Base-by-base conservation (phyloP, 2,329 filamentous ascomycete genomes). In the Graphilbum fragrans region DNA sequence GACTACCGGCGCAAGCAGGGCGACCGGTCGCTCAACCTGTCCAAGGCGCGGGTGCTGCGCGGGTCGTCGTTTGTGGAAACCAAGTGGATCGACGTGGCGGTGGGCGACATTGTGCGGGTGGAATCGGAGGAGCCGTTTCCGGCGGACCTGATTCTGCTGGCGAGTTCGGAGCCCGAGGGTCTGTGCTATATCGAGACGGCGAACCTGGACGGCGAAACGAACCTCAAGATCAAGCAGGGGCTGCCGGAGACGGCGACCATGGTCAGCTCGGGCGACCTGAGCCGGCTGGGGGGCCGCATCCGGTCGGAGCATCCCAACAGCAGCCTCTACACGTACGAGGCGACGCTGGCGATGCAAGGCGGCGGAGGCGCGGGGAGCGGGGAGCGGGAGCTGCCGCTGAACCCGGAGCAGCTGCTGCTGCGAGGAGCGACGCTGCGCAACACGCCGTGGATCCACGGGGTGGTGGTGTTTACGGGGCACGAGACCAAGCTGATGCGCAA, bases 401-500 rank as follows among this genome's bases (percentile, higher is more conserved):
- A 84, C 49, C 92, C 92, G 0, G 92, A 98, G 57, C 92, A 98
- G 60, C 73, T 98, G 33, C 70, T 98, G 17, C 74, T 98, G 27
- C 80, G 92, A 67, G 92, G 92, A 48, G 92, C 92, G 19, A 96
- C 88, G 2, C 68, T 98, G 43, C 77, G 92, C 52, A 98, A 98
- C 55, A 98, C 92, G 2, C 90, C 88, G 23, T 98, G 92, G 90
- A 79, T 96, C 38, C 86, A 98, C 58, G 92, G 90, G 32, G 75
- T 94, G 17, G 92, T 98, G 41, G 90, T 98, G 16, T 98, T 96
- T 55, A 94, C 86, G 3, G 92, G 92, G 39, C 92, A 98, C 61
- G 92, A 98, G 65, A 96, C 92, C 7, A 98, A 98, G 63, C 73
- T 98, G 48, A 96, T 98, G 92, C 81, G 92, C 52, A 98, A 98